A percentile compares a stretch with the other conserved stretches of the same genome.
Conservation (phyloP, 169 alveolate species). For the Perkinsus chesapeaki region DNA sequence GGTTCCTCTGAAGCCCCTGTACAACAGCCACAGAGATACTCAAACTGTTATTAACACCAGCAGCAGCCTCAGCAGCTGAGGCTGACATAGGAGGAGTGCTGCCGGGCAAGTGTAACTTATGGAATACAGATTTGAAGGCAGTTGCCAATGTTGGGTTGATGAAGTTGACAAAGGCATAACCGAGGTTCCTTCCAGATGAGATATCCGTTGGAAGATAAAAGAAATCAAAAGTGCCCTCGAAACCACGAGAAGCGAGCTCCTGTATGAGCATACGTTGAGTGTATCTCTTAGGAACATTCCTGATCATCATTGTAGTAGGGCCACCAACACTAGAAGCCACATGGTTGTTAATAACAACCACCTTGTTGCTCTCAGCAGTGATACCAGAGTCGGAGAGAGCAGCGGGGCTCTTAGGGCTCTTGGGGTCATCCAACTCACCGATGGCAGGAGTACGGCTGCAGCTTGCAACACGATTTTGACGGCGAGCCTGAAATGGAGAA, state of each 20-base stretch:
- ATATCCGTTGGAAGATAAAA: neutral
- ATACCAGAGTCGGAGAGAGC: neutral
- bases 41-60: neutral
- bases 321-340: too few relatives aligned
- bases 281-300: conserved; percentile 56
- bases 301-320: conserved; percentile 39
- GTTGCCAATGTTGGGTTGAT: conserved; percentile 22
- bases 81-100: neutral
- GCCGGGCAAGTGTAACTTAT: neutral
- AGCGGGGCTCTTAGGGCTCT: neutral
- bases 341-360: neutral
- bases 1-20: neutral
- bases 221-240: neutral
- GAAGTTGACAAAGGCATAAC: neutral
- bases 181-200: neutral
- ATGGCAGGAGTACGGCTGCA: neutral
- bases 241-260: conserved; percentile 22
- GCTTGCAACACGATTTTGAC: neutral
- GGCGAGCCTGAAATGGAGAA: neutral
- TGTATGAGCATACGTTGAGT: conserved; percentile 38
- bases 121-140: neutral
- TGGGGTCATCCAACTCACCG: neutral
- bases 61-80: neutral
- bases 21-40: neutral
- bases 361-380: neutral